Conservation (phyloP, 495 filamentous ascomycete species). For the Lindgomyces ingoldianus region DNA sequence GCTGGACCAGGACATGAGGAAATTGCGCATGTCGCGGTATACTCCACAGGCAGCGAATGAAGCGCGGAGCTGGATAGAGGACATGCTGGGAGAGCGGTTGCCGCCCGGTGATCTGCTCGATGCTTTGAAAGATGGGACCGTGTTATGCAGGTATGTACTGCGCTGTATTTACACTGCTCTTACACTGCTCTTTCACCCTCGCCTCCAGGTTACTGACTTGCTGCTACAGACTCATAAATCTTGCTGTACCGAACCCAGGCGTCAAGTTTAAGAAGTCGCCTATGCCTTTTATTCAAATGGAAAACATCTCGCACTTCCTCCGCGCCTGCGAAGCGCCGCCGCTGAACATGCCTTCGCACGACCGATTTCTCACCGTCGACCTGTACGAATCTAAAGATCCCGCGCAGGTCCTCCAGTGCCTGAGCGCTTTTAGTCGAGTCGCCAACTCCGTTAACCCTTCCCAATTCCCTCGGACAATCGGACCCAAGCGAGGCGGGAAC, state of each 20-base stretch:
- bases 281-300: conserved; percentile 99
- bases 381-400: conserved; percentile 96
- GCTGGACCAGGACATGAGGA: conserved; percentile 93
- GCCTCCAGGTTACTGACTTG: not conserved
- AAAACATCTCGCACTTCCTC: conserved; percentile 97
- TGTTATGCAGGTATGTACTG: conserved; percentile 76
- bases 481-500: conserved; percentile 56
- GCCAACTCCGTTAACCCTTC: conserved; percentile 76
- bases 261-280: conserved; percentile 78
- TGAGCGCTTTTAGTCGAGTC: conserved; percentile 85
- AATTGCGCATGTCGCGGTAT: conserved; percentile 88
- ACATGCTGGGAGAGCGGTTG: conserved; percentile 70
- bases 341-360: conserved; percentile 85
- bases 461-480: conserved; percentile 71
- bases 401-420: conserved; percentile 91
- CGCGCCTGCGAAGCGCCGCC: conserved; percentile 80
- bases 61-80: conserved; percentile 83
- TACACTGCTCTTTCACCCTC: not conserved
- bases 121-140: conserved; percentile 81
- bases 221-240: conserved; percentile 79
- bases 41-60: conserved; percentile 89
- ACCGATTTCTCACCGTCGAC: conserved; percentile 96
- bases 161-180: not conserved
- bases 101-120: conserved; percentile 77
- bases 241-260: conserved; percentile 72